Evolutionary conservation across 805 yeast genomes (phyloP).

Genomic region (Yamadazyma sp.): DNA sequence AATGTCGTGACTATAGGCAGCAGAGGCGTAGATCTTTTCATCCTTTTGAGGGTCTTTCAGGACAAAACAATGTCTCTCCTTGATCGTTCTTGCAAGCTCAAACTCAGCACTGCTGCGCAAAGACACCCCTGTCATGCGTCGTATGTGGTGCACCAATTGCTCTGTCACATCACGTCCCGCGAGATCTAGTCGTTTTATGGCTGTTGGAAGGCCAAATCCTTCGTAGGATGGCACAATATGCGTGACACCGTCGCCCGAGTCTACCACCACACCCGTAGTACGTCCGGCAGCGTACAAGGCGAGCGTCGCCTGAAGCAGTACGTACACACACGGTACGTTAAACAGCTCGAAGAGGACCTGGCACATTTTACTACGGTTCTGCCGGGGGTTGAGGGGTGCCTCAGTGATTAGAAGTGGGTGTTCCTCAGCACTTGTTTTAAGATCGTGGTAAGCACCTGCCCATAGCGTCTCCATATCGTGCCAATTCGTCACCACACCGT

Average conservation of each 20-base stretch:
- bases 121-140: conserved; percentile 61
- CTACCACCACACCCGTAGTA: conserved; percentile 87
- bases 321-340: conserved; percentile 72
- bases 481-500: conserved; percentile 83
- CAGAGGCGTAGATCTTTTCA: conserved; percentile 46
- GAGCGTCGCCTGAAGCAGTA: conserved; percentile 74
- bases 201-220: conserved; percentile 76
- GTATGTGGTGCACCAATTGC: conserved; percentile 63
- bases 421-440: conserved; percentile 64
- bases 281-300: conserved; percentile 85
- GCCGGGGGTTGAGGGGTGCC: conserved; percentile 76
- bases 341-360: conserved; percentile 71
- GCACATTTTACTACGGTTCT: conserved; percentile 59
- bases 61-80: conserved; percentile 72
- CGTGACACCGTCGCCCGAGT: conserved; percentile 91
- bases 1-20: conserved; percentile 10
- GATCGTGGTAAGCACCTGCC: conserved; percentile 64
- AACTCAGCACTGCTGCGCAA: conserved; percentile 73
- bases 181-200: conserved; percentile 70
- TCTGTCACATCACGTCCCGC: conserved; percentile 89
- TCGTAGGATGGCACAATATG: conserved; percentile 87
- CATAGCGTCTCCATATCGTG: conserved; percentile 81
- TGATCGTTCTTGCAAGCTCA: conserved; percentile 76
- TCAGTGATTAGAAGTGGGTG: conserved; percentile 89
- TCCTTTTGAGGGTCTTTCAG: conserved; percentile 56